Percentiles rank a stretch among this genome's conserved stretches.
Conservation (phyloP, 129 eudicot genomes). For the Centrapalus pauciflorus region DNA sequence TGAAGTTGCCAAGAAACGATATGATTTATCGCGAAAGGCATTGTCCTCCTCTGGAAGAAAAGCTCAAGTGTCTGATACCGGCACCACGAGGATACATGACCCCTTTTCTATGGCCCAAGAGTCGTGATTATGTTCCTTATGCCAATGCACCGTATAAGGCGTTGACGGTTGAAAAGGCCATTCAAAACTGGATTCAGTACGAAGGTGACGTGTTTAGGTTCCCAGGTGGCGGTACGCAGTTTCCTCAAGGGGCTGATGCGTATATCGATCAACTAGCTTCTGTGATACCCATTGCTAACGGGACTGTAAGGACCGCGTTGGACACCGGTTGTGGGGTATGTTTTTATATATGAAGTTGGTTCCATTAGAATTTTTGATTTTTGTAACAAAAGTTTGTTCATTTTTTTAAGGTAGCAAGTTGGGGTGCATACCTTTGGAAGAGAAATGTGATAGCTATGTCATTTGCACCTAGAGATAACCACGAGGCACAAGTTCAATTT, state of each 20-base stretch:
- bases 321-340: conserved; percentile 48
- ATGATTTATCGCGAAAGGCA: conserved; percentile 72
- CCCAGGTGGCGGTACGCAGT: conserved; percentile 37
- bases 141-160: conserved; percentile 54
- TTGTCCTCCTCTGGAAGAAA: conserved; percentile 62
- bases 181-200: conserved; percentile 32
- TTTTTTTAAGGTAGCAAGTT: neutral
- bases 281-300: conserved; percentile 34
- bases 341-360: neutral
- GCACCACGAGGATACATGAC: conserved; percentile 52
- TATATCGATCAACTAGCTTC: conserved; percentile 36
- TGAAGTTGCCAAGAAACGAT: conserved; percentile 59
- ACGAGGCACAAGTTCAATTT: conserved; percentile 28
- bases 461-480: conserved; percentile 26
- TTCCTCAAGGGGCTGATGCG: conserved; percentile 33
- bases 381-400: no score
- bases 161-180: conserved; percentile 41
- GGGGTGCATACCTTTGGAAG: conserved; percentile 25
- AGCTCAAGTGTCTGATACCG: conserved; percentile 41
- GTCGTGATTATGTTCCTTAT: conserved; percentile 46
- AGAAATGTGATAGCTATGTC: conserved; percentile 30
- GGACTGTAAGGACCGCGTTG: conserved; percentile 33
- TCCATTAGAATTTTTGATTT: neutral
- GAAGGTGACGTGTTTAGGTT: conserved; percentile 31
- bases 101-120: conserved; percentile 54